Evolutionary conservation across 345 rosid species (phyloP).

Genomic region (Salix exigua): DNA sequence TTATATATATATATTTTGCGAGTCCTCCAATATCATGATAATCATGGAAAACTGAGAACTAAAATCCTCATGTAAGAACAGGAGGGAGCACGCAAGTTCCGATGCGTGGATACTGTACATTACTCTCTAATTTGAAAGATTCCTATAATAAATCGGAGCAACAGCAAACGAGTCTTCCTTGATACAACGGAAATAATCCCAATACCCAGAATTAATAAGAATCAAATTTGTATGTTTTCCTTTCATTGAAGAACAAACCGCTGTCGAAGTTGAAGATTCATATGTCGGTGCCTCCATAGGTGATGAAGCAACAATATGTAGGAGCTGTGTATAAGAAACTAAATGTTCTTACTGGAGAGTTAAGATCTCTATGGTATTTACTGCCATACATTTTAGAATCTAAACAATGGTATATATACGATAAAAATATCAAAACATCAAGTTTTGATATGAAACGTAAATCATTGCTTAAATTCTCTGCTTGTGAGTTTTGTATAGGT

Average conservation of each 20-base stretch:
- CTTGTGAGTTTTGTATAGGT: too few relatives aligned
- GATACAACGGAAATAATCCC: conserved; percentile 50
- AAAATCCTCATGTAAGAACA: too few relatives aligned
- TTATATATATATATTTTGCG: too few relatives aligned
- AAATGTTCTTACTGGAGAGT: conserved; percentile 3
- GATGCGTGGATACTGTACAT: background rate
- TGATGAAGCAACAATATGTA: conserved; percentile 31
- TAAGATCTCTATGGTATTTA: background rate
- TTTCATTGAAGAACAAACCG: conserved; percentile 39
- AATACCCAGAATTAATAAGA: conserved; percentile 51
- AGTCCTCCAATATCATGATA: too few relatives aligned
- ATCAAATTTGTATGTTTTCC: conserved; percentile 54
- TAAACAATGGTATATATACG: background rate
- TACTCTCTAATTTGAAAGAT: background rate
- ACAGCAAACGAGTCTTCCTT: conserved; percentile 2
- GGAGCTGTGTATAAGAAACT: conserved; percentile 64
- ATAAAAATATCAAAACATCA: background rate
- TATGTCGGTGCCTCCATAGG: conserved; percentile 50
- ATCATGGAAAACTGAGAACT: too few relatives aligned
- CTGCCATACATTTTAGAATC: background rate
- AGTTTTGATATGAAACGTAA: too few relatives aligned
- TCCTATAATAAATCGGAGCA: background rate
- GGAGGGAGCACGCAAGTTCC: background rate
- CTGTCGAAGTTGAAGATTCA: conserved; percentile 40
- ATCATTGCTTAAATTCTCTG: too few relatives aligned